phyloP scores from a whole-genome alignment of 805 yeast genomes.

The Metschnikowia colocasiae region DNA sequence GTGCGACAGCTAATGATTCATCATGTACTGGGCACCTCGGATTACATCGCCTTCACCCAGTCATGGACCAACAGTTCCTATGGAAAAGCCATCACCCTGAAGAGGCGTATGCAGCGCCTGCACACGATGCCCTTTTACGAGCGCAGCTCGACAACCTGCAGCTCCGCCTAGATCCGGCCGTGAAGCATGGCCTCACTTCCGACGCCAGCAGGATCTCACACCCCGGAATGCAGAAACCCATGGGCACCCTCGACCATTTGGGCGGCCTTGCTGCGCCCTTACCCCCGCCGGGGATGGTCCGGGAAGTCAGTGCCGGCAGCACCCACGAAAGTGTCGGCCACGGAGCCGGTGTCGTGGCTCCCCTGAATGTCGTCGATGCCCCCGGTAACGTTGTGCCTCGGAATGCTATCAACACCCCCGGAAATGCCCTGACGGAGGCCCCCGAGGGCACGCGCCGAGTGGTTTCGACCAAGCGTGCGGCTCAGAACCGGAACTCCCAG shows the following conservation, averaged over 20 bases:
- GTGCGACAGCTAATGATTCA: neutral
- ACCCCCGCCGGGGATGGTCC: neutral
- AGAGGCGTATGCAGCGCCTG: neutral
- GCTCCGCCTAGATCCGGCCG: slow-evolving; percentile 1
- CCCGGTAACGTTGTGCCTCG: neutral
- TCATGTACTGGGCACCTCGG: neutral
- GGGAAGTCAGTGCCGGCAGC: too few species aligned
- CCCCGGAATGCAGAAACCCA: neutral
- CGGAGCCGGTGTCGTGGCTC: neutral
- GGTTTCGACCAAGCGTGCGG: slow-evolving; percentile 76
- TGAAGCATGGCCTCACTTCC: neutral
- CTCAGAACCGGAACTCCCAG: slow-evolving; percentile 89
- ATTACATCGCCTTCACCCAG: neutral
- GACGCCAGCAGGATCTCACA: neutral
- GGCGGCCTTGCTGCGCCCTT: neutral
- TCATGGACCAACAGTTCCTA: slow-evolving; percentile 4
- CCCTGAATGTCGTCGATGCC: neutral
- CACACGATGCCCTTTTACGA: neutral
- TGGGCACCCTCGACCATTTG: neutral
- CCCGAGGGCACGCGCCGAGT: slow-evolving; percentile 2
- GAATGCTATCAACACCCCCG: neutral
- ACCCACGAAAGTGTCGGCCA: neutral
- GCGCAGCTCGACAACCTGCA: neutral
- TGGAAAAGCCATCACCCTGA: neutral
- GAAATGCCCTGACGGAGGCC: neutral